Evolutionary conservation across 2,329 filamentous ascomycete species (phyloP).

Genomic region (Fusarium albidum): DNA sequence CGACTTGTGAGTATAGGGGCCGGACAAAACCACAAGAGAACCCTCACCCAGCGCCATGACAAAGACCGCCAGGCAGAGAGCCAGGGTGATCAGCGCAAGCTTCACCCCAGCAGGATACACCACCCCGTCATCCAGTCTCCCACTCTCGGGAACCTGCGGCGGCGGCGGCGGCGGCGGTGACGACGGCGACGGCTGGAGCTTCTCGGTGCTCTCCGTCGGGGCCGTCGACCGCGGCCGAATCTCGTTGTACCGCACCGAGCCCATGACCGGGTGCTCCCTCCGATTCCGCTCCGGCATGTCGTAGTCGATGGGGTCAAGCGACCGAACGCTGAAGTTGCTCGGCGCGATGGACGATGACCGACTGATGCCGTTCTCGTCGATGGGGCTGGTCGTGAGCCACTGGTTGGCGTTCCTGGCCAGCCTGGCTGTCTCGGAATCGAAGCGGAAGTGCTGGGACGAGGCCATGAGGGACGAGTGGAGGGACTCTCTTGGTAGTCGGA

Average conservation of each 20-base stretch:
- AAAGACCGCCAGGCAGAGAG: conserved; percentile 50
- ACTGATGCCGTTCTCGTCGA: conserved; percentile 35
- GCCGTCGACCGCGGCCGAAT: conserved; percentile 30
- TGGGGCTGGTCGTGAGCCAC: conserved; percentile 36
- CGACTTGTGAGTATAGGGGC: conserved; percentile 5
- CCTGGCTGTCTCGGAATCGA: conserved; percentile 34
- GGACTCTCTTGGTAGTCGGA: conserved; percentile 37
- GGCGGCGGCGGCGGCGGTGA: not conserved
- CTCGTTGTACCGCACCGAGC: conserved; percentile 35
- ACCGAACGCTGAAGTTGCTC: conserved; percentile 35
- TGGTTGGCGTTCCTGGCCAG: conserved; percentile 32
- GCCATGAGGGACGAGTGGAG: conserved; percentile 35
- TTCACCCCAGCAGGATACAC: conserved; percentile 39
- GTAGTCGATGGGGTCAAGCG: conserved; percentile 28
- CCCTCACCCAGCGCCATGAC: conserved; percentile 51
- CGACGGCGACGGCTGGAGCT: conserved; percentile 26
- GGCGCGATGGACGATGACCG: conserved; percentile 35
- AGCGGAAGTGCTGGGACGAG: conserved; percentile 38
- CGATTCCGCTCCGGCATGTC: conserved; percentile 19
- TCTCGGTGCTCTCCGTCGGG: conserved; percentile 40
- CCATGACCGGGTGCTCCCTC: conserved; percentile 33
- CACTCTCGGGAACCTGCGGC: not conserved
- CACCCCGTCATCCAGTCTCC: conserved; percentile 4
- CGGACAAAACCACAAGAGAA: fast-evolving
- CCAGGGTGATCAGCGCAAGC: conserved; percentile 47